phyloP scores from a whole-genome alignment of 805 yeast genomes.

The Yarrowia alimentaria region DNA sequence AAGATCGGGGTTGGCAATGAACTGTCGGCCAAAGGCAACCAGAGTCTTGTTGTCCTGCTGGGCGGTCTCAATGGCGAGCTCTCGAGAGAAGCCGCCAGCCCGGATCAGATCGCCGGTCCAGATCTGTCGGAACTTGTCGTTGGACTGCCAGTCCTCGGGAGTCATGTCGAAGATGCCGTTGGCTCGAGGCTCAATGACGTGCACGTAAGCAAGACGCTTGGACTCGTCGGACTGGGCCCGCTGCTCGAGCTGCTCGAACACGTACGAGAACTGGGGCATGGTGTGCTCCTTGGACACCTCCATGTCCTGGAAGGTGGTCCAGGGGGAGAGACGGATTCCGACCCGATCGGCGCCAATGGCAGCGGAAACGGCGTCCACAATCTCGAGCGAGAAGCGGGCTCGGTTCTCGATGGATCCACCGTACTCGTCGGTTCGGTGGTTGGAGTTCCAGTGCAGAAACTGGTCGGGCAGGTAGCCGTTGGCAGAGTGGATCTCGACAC shows the following conservation, averaged over 20 bases:
- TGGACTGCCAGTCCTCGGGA: conserved; percentile 27
- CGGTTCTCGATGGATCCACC: conserved; percentile 64
- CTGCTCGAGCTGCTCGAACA: conserved; percentile 44
- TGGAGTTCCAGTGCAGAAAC: conserved; percentile 48
- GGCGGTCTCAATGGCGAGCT: conserved; percentile 34
- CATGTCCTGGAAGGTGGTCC: conserved; percentile 29
- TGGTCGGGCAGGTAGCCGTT: conserved; percentile 56
- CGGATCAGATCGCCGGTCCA: conserved; percentile 49
- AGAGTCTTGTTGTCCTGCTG: conserved; percentile 34
- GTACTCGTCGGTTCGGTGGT: conserved; percentile 57
- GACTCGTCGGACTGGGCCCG: conserved; percentile 39
- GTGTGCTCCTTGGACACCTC: conserved; percentile 27
- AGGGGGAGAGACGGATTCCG: conserved; percentile 45
- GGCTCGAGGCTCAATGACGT: conserved; percentile 43
- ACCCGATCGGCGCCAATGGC: conserved; percentile 50
- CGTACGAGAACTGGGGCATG: conserved; percentile 42
- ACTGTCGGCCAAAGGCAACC: conserved; percentile 50
- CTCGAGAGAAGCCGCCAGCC: conserved; percentile 41
- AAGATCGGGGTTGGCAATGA: conserved; percentile 57
- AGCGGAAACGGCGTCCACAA: conserved; percentile 47
- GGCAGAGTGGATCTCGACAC: conserved; percentile 65
- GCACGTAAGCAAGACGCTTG: conserved; percentile 43
- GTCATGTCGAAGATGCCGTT: conserved; percentile 35
- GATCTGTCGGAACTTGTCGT: conserved; percentile 37
- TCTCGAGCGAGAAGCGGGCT: conserved; percentile 49